Evolutionary conservation across 1,284 basidiomycete genomes (phyloP), one percentile per base, ranked within the genome.

Genomic region (Sporisorium exsertum): DNA sequence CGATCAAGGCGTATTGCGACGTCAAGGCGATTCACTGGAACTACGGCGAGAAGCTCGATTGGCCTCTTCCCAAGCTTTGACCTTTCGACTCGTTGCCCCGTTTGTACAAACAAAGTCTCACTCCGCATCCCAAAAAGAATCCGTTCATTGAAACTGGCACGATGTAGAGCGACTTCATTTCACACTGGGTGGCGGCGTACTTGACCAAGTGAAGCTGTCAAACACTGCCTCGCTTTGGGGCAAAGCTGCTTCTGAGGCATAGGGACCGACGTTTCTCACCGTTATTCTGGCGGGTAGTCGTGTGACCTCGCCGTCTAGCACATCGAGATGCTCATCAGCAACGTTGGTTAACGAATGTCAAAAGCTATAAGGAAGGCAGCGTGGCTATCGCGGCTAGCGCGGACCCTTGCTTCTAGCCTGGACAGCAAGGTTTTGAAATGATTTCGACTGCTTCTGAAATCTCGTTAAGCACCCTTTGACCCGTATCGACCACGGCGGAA

Each of bases 1-100:
- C 84, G 15, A 70, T 82, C 57, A 64, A 74, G 72, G 94, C 93
- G 85, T 95, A 95, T 87, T 63, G 66, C 57, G 66, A 68, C 37
- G 66, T 68, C 59, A 68, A 92, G 92, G 7, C 88, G 90, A 58
- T 89, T 93, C 87, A 95, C 95, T 61, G 46, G 91, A 5, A 90
- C 94, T 4, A 92, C 93, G 80, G 87, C 47, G 35, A 55, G 20
- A 56, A 51, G 18, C 61, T 55, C 47, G 54, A 64, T 26, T 35
- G 54, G 54, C 54, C 47, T 32, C 60, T 47, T 32, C 52, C 53
- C 7, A 63, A 61, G 42, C 59, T 54, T 0, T 54, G 24, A 54
- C 8, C 8, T 2, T 18, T 5, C 16, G 1, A 5, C 0, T 18
- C 26, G 7, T 29, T n/a, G n/a, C 45, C 13, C 9, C 13, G 45